Base-by-base conservation (phyloP, 148 eudicot species). In the Gaultheria prostrata region DNA sequence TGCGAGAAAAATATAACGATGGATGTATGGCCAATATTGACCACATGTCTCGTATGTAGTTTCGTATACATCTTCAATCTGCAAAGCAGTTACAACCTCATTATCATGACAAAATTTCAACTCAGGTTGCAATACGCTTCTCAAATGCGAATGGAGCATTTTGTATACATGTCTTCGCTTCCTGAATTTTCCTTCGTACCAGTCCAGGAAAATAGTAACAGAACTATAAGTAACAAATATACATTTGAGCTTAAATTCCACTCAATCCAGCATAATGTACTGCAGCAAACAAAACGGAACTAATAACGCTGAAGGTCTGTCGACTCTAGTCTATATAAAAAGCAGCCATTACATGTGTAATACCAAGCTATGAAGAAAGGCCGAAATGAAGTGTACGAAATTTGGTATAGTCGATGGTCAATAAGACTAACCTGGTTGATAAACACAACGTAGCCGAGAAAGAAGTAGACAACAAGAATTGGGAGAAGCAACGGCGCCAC, bases 401-500 rank as follows among this genome's bases (percentile, higher is more conserved):
- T 43, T 77, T 83, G 48, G 4, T 77, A 26, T 67, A 53, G 18
- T 45, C 35, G 28, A 77, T 46, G 32, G 67, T 54, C 26, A 39
- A 80, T 49, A 50, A 80, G 69, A 49, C 85, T 14, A 77, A 94
- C 98, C 98, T 95, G 98, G 81, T 95, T 93, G 83, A 95, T 83
- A 85, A 92, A 94, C 82, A 95, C 98, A 69, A 90, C 89, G 75
- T 95, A 95, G 83, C 98, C 98, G 8, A 94, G 89, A 82, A 91
- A 86, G 80, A 95, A 89, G 87, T 94, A 95, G 88, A 93, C 96
- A 75, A 95, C 91, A 46, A 94, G 92, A 85, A 95, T 94, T 8
- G 98, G 98, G 80, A 94, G 95, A 84, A 95, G 88, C 91, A 95
- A 86, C 9, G 98, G 98, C 59, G 98, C 92, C 26, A 95, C 94